These are phyloP conservation scores for Ceratonia siliqua DNA, from an alignment of 306 rosid species.

Conservation along the genomic window DNA sequence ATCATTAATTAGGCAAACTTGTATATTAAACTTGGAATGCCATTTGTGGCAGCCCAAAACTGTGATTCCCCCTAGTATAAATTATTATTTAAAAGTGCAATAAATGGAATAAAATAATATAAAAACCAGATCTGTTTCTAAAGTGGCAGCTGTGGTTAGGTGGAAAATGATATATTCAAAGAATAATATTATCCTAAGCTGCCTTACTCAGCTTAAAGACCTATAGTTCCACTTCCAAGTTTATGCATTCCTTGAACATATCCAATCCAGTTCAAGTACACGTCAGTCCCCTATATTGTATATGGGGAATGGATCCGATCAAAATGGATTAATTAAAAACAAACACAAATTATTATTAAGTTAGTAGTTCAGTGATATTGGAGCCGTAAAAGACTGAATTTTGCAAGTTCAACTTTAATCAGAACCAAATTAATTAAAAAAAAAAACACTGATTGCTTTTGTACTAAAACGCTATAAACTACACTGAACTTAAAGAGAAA, in stretches of 20 bases:
- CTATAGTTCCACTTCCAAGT: constrained; percentile 5
- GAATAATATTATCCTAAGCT: background rate
- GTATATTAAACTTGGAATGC: background rate
- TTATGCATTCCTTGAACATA: background rate
- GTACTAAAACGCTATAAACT: background rate
- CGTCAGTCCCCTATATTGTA: background rate
- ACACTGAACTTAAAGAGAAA: background rate
- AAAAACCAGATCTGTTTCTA: background rate
- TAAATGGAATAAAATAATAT: background rate
- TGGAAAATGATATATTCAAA: background rate
- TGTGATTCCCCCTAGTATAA: background rate
- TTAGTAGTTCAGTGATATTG: too few relatives aligned
- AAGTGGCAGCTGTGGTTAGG: background rate
- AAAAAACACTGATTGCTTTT: background rate
- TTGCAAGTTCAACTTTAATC: too few relatives aligned
- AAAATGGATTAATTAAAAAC: background rate
- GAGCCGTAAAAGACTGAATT: too few relatives aligned
- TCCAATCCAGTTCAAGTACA: constrained; percentile 24
- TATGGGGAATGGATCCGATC: background rate
- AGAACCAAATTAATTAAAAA: background rate
- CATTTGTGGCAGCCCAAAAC: constrained; percentile 17
- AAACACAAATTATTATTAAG: too few relatives aligned
- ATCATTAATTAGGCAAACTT: background rate
- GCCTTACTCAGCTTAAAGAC: background rate
- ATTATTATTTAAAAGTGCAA: constrained; percentile 4